A percentile compares a stretch with the other conserved stretches of the same genome.
These are phyloP conservation scores for Sanghuangporus sanghuang DNA, from an alignment of 1,284 basidiomycete genomes.

Conservation along the genomic window DNA sequence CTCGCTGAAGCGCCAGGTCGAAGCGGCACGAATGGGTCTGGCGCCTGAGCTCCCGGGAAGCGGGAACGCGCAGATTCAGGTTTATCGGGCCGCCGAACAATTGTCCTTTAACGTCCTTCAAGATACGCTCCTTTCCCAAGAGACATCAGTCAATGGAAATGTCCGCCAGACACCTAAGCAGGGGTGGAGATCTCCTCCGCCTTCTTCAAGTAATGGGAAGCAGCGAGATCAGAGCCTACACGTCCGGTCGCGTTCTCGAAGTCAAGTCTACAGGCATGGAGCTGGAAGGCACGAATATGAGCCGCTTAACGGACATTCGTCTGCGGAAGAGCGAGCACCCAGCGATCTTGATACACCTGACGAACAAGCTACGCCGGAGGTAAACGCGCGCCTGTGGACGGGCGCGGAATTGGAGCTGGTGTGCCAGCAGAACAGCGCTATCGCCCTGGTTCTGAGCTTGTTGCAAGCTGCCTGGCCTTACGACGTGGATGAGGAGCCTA, in stretches of 20 bases:
- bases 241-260: conserved; percentile 16
- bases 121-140: conserved; percentile 60
- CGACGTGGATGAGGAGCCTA: conserved; percentile 13
- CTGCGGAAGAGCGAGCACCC: neutral
- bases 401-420: conserved; percentile 29
- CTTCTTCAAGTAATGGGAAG: neutral
- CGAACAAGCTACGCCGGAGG: neutral
- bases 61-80: conserved; percentile 36
- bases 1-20: conserved; percentile 66
- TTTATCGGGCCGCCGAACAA: conserved; percentile 60
- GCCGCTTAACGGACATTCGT: neutral
- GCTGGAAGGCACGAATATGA: conserved; percentile 14
- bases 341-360: neutral
- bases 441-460: conserved; percentile 30
- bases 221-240: neutral
- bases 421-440: conserved; percentile 33
- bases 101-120: conserved; percentile 79
- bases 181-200: neutral
- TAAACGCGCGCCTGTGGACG: conserved; percentile 18
- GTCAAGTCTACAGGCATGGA: conserved; percentile 15
- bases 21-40: conserved; percentile 35
- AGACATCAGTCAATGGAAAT: conserved; percentile 10
- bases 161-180: neutral
- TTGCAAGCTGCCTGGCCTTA: conserved; percentile 17
- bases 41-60: conserved; percentile 21